Evolutionary conservation across 2,329 filamentous ascomycete species (phyloP), one percentile per base, ranked within the genome.

Genomic region (Ploettnerulaceae sp.): DNA sequence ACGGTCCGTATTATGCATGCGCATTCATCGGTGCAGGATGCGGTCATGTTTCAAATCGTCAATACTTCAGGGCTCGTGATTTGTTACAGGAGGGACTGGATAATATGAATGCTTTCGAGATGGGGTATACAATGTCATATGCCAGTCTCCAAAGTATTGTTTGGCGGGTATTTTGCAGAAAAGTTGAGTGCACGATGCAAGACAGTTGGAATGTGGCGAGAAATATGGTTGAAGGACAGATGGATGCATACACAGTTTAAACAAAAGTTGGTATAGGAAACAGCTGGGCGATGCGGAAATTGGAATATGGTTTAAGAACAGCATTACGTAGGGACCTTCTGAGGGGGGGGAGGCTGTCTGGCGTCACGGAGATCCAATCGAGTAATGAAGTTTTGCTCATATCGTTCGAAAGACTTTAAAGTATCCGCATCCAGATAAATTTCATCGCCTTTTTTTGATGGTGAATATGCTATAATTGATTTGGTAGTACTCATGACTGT

Each of bases 121-220:
- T 57, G 35, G 57, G 57, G 1, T 52, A 59, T 26, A 58, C 54
- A 1, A 59, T 58, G 57, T 40, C 51, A 1, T 61, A 51, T 48
- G 58, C 57, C 2, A 59, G 57, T 37, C 45, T 61, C 33, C 58
- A 61, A 41, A 61, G 58, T 43, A 52, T 59, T 18, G 57, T 58
- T 1, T 61, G 58, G 58, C 46, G 35, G 11, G 42, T 55, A 1
- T 57, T 61, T 21, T 57, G 56, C 31, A 35, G 36, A 18, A 61
- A 57, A 41, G 34, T 18, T 18, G 45, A 38, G 17, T 59, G 57
- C 28, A 18, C n/a, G 8, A 8, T 50, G 20, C 26, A 35, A 7
- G 47, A 57, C 9, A 50, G 54, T 17, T 61, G 58, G 58, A 50
- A 25, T 31, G 35, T 38, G 15, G 56, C 56, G 1, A 58, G 53